Percentiles rank a stretch among this genome's conserved stretches.
Conservation (phyloP, 768 basidiomycete genomes). For the Pleurotus platypus region DNA sequence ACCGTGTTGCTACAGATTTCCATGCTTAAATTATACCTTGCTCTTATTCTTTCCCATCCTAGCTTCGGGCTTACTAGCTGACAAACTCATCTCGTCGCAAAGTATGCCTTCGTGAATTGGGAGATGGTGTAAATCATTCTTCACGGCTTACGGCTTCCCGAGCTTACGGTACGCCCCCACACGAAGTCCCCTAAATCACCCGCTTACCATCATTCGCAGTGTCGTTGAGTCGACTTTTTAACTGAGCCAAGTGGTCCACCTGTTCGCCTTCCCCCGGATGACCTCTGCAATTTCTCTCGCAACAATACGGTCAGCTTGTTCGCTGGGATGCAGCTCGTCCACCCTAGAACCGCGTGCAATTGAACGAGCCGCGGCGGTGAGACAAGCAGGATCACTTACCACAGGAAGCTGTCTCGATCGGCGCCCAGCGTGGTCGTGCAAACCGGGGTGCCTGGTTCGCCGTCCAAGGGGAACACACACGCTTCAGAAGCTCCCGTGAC, state of each 20-base stretch:
- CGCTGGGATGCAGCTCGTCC: slow-evolving; percentile 60
- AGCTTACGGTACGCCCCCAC: too few species aligned
- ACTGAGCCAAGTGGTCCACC: slow-evolving; percentile 51
- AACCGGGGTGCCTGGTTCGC: slow-evolving; percentile 17
- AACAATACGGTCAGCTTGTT: slow-evolving; percentile 52
- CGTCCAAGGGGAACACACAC: slow-evolving; percentile 28
- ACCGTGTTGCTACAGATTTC: too few species aligned
- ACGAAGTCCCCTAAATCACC: neutral
- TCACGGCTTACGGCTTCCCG: too few species aligned
- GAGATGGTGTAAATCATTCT: too few species aligned
- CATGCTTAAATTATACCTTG: too few species aligned
- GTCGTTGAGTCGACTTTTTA: slow-evolving; percentile 13
- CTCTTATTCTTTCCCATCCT: too few species aligned
- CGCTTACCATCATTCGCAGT: neutral
- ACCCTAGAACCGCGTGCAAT: slow-evolving; percentile 26
- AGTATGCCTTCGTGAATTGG: too few species aligned
- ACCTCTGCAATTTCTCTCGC: slow-evolving; percentile 47
- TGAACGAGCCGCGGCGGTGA: too few species aligned
- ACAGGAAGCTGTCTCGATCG: slow-evolving; percentile 56
- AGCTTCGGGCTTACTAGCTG: too few species aligned
- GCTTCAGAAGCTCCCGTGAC: slow-evolving; percentile 31
- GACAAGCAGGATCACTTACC: slow-evolving; percentile 31
- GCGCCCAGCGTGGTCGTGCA: slow-evolving; percentile 37
- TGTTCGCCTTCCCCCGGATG: slow-evolving; percentile 37
- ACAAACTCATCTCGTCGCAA: too few species aligned